Percentiles rank a stretch among this genome's conserved stretches.
These are phyloP conservation scores for Chytriomyces hyalinus DNA, from an alignment of 192 early-diverging fungal species.

Conservation along the genomic window DNA sequence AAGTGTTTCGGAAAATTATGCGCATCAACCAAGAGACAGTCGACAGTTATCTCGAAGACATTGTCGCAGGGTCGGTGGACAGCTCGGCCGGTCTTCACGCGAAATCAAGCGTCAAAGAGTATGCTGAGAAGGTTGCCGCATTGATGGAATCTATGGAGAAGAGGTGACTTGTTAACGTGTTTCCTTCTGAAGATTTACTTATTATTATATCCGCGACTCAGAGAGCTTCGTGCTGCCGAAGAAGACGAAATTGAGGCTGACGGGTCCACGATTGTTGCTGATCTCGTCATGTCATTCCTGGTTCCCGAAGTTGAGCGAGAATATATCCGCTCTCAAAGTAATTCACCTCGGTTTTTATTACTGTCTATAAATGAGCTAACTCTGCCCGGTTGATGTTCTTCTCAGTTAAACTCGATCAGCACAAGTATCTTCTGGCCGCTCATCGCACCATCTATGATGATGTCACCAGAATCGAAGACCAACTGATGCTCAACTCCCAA, in stretches of 20 bases:
- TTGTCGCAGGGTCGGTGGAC: slow-evolving; percentile 49
- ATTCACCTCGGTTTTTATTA: neutral
- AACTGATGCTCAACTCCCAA: slow-evolving; percentile 3
- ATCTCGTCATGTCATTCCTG: slow-evolving; percentile 62
- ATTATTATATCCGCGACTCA: neutral
- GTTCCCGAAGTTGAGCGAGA: slow-evolving; percentile 63
- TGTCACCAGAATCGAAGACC: slow-evolving; percentile 15
- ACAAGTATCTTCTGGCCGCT: slow-evolving; percentile 56
- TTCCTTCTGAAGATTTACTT: neutral
- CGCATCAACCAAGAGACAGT: slow-evolving; percentile 63
- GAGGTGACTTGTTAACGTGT: slow-evolving; percentile 3
- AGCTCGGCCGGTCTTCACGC: slow-evolving; percentile 47
- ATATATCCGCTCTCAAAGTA: slow-evolving; percentile 52
- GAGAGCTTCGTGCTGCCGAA: neutral
- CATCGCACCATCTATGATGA: slow-evolving; percentile 48
- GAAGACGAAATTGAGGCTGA: slow-evolving; percentile 1
- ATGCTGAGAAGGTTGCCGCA: slow-evolving; percentile 46
- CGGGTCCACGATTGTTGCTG: slow-evolving; percentile 42
- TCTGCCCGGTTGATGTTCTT: slow-evolving; percentile 1
- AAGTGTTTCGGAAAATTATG: slow-evolving; percentile 61
- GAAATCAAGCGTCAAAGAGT: slow-evolving; percentile 50
- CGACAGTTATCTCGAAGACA: slow-evolving; percentile 61
- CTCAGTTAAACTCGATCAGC: slow-evolving; percentile 55
- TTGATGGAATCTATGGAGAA: slow-evolving; percentile 44
- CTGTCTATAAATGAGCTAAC: neutral